Conservation (phyloP, 495 filamentous ascomycete species). For the Lindgomyces ingoldianus region DNA sequence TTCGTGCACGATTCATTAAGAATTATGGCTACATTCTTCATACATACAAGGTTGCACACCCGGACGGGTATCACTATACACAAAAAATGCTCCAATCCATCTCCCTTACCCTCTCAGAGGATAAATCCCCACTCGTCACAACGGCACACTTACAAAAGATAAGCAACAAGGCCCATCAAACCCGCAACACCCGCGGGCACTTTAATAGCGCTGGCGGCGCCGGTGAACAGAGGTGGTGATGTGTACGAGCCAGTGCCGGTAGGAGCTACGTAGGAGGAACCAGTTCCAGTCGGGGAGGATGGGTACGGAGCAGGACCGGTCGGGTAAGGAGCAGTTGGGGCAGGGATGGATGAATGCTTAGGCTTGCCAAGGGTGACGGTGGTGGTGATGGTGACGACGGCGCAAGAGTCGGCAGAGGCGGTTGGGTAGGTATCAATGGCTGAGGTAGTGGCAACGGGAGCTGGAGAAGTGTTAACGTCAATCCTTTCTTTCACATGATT, state of each 20-base stretch:
- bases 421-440: not conserved
- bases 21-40: not conserved
- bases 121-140: too few relatives aligned
- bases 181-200: slow-evolving; percentile 13
- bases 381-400: slow-evolving; percentile 1
- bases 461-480: too few relatives aligned
- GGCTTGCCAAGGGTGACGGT: slow-evolving; percentile 7
- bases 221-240: slow-evolving; percentile 10
- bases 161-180: slow-evolving; percentile 2
- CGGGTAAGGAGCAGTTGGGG: slow-evolving; percentile 9
- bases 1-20: not conserved
- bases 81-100: not conserved
- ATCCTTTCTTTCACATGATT: too few relatives aligned
- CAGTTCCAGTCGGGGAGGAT: slow-evolving; percentile 4
- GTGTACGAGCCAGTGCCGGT: slow-evolving; percentile 2
- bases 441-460: too few relatives aligned
- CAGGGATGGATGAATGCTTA: not conserved
- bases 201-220: slow-evolving; percentile 12
- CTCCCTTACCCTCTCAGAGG: too few relatives aligned
- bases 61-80: not conserved
- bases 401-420: not conserved
- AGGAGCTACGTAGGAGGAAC: not conserved
- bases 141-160: slow-evolving; percentile 15
- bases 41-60: not conserved
- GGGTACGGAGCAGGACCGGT: slow-evolving; percentile 12